Conservation (phyloP, 495 filamentous ascomycete species). For the Neurospora sp. region DNA sequence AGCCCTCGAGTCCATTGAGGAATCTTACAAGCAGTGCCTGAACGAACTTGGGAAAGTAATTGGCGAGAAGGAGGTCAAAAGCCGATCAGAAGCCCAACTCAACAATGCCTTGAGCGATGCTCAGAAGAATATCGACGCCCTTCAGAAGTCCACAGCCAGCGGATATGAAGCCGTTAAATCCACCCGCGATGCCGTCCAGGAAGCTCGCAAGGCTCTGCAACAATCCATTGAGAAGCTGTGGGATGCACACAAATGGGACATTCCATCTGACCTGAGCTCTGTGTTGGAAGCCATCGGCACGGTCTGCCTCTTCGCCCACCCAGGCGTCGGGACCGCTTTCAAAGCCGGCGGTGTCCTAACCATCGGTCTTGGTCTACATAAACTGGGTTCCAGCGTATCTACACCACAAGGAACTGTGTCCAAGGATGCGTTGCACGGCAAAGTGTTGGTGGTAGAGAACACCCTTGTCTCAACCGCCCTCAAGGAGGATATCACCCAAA, state of each 20-base stretch:
- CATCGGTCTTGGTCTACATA: neutral
- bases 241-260: neutral
- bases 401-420: neutral
- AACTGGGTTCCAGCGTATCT: neutral
- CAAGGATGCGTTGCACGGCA: neutral
- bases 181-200: neutral
- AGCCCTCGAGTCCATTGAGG: neutral
- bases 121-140: neutral
- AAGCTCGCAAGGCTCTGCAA: neutral
- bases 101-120: neutral
- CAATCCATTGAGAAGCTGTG: neutral
- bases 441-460: neutral
- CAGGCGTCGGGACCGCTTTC: neutral
- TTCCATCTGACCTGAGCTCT: neutral
- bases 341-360: neutral
- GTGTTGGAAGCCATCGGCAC: neutral
- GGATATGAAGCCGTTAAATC: neutral
- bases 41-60: neutral
- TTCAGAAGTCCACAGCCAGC: neutral
- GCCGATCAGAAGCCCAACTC: neutral
- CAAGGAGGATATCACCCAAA: neutral
- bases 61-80: neutral
- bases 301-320: neutral
- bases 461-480: neutral
- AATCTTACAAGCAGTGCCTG: neutral